Percentiles rank a stretch among this genome's conserved stretches.
Evolutionary conservation across 2,329 filamentous ascomycete species (phyloP).

Genomic region (Epichloe gansuensis): DNA sequence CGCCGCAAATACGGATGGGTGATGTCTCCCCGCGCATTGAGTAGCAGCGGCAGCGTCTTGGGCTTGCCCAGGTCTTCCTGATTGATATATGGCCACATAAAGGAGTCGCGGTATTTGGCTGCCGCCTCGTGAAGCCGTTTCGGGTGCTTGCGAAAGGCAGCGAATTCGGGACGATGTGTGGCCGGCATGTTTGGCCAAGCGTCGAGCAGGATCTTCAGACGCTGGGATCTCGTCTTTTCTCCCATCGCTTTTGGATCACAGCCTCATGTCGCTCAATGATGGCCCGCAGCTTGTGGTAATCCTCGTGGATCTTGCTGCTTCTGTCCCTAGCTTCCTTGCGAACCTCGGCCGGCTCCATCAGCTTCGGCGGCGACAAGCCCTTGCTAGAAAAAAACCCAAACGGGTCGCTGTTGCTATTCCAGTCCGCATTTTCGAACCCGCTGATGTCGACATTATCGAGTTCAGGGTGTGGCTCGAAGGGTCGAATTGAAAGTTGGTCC

Average conservation of each 20-base stretch:
- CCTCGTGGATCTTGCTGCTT: slow-evolving; percentile 20
- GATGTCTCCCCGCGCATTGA: slow-evolving; percentile 39
- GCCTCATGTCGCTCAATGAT: slow-evolving; percentile 39
- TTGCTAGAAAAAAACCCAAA: slow-evolving; percentile 1
- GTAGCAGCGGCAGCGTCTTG: slow-evolving; percentile 33
- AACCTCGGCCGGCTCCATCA: slow-evolving; percentile 4
- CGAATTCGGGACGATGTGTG: slow-evolving; percentile 40
- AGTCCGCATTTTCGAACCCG: neutral
- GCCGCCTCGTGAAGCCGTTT: slow-evolving; percentile 7
- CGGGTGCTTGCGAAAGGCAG: slow-evolving; percentile 18
- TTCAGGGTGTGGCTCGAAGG: slow-evolving; percentile 1
- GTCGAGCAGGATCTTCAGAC: slow-evolving; percentile 31
- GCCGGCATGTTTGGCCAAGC: slow-evolving; percentile 38
- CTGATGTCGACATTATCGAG: neutral
- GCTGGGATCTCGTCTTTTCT: slow-evolving; percentile 37
- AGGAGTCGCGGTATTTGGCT: slow-evolving; percentile 21
- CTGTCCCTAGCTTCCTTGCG: slow-evolving; percentile 7
- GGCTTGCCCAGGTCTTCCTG: slow-evolving; percentile 38
- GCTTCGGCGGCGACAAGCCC: neutral
- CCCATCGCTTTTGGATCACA: slow-evolving; percentile 40
- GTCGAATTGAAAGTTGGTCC: slow-evolving; percentile 5
- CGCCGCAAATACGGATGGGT: slow-evolving; percentile 33
- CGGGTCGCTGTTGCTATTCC: slow-evolving; percentile 1
- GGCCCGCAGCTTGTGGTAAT: slow-evolving; percentile 22
- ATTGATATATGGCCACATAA: slow-evolving; percentile 44